Base-by-base conservation (phyloP, 306 rosid genomes). In the Sesbania bispinosa region DNA sequence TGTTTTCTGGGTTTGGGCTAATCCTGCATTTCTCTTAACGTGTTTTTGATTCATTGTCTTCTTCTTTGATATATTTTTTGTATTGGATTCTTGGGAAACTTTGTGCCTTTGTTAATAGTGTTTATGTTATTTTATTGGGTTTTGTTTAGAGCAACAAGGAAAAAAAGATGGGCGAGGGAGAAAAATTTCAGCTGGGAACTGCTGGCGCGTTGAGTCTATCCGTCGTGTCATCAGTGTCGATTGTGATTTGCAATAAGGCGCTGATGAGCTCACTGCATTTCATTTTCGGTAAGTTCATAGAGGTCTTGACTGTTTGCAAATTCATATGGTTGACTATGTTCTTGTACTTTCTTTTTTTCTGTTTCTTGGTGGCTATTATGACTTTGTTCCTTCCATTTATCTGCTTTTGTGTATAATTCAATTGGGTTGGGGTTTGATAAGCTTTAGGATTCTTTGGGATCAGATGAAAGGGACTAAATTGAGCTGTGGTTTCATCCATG, bases 211-310 rank as follows among this genome's bases (percentile, higher is more conserved):
- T 92, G 85, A 69, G 85, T 68, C 79, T 92, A 18, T 92, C 97
- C 1, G 97, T 92, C 75, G 88, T 89, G 10, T 92, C 97, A 0
- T 92, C 96, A 0, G 97, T 92, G 58, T 89, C 97, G 3, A 89
- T 92, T 71, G 96, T 92, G 79, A 89, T 92, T 61, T 89, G 97
- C 58, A 87, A 92, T 68, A 92, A 92, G 86, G 92, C 93, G 2
- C 61, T 92, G 62, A 87, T 92, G 79, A 88, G 94, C 68, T 23
- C 96, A 14, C 16, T 91, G 67, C 89, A 82, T 66, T 92, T 92
- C 71, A 77, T 82, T 66, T 92, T 92, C 7, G 97, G 97, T 92
- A 79, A 71, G 85, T 74, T 71, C 42, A 10, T 10, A 19, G 14
- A 43, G 62, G 10, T 10, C n/a, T 53, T 62, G 30, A 2, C n/a